Evolutionary conservation across 352 stramenopile species (phyloP).

Genomic region (Peronospora farinosa): DNA sequence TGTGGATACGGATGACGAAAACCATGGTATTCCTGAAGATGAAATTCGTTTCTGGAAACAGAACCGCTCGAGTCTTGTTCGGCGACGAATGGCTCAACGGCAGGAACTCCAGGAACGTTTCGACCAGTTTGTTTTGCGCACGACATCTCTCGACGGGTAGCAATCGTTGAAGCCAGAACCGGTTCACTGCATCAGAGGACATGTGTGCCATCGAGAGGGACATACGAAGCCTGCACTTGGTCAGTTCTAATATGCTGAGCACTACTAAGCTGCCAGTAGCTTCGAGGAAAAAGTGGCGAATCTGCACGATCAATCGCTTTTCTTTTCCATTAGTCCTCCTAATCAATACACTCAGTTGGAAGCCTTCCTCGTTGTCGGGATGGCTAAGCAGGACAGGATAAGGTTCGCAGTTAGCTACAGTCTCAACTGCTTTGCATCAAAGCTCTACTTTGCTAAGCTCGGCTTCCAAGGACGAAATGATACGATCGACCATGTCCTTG

Average conservation of each 20-base stretch:
- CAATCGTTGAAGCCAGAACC: conserved; percentile 15
- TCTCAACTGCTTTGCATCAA: conserved; percentile 21
- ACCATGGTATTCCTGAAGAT: conserved; percentile 75
- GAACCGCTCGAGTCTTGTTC: conserved; percentile 66
- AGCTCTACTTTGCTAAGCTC: conserved; percentile 48
- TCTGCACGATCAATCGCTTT: conserved; percentile 23
- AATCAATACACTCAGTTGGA: conserved; percentile 8
- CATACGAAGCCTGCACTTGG: neutral
- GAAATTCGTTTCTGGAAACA: conserved; percentile 85
- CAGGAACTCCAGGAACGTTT: conserved; percentile 84
- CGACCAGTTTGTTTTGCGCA: conserved; percentile 74
- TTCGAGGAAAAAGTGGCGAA: conserved; percentile 9
- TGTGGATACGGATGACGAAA: conserved; percentile 68
- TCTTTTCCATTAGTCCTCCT: conserved; percentile 23
- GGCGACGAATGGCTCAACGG: conserved; percentile 69
- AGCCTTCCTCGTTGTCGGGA: conserved; percentile 13
- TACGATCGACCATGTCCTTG: conserved; percentile 53
- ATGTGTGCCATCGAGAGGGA: conserved; percentile 2
- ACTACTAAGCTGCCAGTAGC: conserved; percentile 7
- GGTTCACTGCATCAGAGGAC: conserved; percentile 12
- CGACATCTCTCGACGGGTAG: conserved; percentile 39
- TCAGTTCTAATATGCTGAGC: conserved; percentile 1
- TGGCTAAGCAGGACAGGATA: neutral
- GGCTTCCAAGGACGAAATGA: conserved; percentile 52
- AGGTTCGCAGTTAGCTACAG: neutral